These are phyloP conservation scores for Pontederia paniculata DNA, from an alignment of 176 grass and related monocot species.

Conservation along the genomic window DNA sequence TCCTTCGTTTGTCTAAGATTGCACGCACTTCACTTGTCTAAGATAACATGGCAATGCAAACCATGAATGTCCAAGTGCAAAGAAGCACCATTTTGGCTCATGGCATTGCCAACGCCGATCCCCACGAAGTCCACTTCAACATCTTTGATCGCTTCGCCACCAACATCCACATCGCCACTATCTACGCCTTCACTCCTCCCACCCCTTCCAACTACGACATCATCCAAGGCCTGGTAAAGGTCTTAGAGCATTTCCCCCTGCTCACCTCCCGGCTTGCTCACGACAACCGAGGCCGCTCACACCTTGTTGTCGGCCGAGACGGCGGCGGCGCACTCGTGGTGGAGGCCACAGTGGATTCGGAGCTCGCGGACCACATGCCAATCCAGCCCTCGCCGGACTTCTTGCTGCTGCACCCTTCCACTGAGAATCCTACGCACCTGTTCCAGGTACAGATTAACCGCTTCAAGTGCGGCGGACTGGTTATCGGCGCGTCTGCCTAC, in stretches of 20 bases:
- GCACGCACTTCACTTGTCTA: no score
- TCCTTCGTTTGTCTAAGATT: no score
- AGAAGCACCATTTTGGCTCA: constrained; percentile 2
- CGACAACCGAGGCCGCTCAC: background rate
- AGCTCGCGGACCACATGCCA: constrained; percentile 30
- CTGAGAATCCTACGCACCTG: background rate
- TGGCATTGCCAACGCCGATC: background rate
- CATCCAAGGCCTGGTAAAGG: constrained; percentile 17
- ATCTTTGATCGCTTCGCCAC: no score
- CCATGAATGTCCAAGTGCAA: constrained; percentile 39
- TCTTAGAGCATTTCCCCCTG: constrained; percentile 14
- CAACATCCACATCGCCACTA: constrained; percentile 21
- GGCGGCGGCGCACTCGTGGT: constrained; percentile 27
- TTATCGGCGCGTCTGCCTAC: constrained; percentile 20
- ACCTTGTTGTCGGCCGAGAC: constrained; percentile 11
- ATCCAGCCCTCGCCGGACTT: constrained; percentile 21
- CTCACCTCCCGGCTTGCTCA: constrained; percentile 10
- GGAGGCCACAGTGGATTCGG: constrained; percentile 21
- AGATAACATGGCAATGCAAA: no score
- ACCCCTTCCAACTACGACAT: constrained; percentile 23
- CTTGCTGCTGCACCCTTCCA: constrained; percentile 16
- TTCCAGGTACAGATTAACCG: constrained; percentile 23
- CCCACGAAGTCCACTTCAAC: constrained; percentile 11
- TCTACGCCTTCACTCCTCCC: constrained; percentile 27
- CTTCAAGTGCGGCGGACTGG: constrained; percentile 25